Percentiles rank a stretch among this genome's conserved stretches.
Conservation (phyloP, 192 early-diverging fungal genomes). For the Oehlia diaphana region DNA sequence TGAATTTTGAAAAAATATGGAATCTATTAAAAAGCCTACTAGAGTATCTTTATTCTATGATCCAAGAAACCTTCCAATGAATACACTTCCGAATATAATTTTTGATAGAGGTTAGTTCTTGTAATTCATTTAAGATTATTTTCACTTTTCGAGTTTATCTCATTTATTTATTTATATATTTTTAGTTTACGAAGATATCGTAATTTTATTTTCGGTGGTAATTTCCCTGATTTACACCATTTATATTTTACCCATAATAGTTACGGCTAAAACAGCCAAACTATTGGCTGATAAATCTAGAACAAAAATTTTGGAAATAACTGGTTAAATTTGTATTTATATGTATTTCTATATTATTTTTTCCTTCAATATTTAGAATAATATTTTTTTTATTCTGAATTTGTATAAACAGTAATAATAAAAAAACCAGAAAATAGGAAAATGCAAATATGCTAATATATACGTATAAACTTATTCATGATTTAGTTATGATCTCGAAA, state of each 20-base stretch:
- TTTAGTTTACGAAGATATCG: slow-evolving; percentile 25
- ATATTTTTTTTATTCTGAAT: background rate
- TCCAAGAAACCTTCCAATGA: slow-evolving; percentile 19
- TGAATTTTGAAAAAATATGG: slow-evolving; percentile 17
- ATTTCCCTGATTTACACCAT: slow-evolving; percentile 27
- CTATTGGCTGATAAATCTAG: slow-evolving; percentile 20
- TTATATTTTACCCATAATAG: slow-evolving; percentile 25
- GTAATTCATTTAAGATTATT: slow-evolving; percentile 1
- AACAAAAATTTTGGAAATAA: slow-evolving; percentile 17
- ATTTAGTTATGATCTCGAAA: slow-evolving; percentile 25
- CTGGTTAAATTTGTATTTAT: background rate
- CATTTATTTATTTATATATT: background rate
- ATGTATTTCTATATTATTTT: background rate
- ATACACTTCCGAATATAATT: slow-evolving; percentile 26
- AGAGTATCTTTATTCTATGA: slow-evolving; percentile 15
- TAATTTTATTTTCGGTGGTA: slow-evolving; percentile 19
- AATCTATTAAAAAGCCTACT: background rate
- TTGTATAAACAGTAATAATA: background rate
- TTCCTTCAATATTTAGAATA: background rate
- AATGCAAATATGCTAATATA: too few relatives aligned
- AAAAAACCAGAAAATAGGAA: too few relatives aligned
- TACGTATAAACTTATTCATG: background rate
- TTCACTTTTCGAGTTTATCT: background rate
- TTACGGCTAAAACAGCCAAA: slow-evolving; percentile 12
- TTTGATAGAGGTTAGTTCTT: slow-evolving; percentile 19